These are phyloP conservation scores for Tricholoma furcatifolium DNA, from an alignment of 768 basidiomycete species.

Conservation along the genomic window DNA sequence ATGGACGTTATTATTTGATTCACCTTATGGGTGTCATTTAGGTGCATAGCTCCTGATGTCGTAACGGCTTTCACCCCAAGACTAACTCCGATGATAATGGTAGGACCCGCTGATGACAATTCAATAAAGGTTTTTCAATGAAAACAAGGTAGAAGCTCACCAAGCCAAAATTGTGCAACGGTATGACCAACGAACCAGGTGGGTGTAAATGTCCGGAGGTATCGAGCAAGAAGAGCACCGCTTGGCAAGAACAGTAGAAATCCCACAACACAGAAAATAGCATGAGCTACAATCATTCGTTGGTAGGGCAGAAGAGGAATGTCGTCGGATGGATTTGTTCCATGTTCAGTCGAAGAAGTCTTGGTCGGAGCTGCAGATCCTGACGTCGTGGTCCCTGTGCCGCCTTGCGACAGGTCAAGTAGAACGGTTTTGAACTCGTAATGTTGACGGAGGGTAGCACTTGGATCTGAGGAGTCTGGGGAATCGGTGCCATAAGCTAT, in stretches of 20 bases:
- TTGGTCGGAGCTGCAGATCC: conserved; percentile 17
- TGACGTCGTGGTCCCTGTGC: conserved; percentile 21
- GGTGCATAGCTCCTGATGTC: conserved; percentile 32
- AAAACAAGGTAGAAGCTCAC: conserved; percentile 25
- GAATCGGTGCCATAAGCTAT: conserved; percentile 54
- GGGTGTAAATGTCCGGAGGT: conserved; percentile 44
- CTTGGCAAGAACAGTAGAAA: conserved; percentile 53
- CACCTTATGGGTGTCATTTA: conserved; percentile 51
- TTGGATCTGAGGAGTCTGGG: conserved; percentile 43
- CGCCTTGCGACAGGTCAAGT: conserved; percentile 49
- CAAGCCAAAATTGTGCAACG: conserved; percentile 46
- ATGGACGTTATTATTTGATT: background rate
- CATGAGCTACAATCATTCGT: conserved; percentile 55
- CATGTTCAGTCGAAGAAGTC: conserved; percentile 11
- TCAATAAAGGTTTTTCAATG: conserved; percentile 9
- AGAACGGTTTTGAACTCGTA: conserved; percentile 35
- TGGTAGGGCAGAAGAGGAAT: conserved; percentile 45
- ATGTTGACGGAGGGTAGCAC: conserved; percentile 51
- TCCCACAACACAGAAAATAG: conserved; percentile 45
- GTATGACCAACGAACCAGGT: conserved; percentile 57
- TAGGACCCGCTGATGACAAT: conserved; percentile 35
- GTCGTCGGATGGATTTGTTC: conserved; percentile 19
- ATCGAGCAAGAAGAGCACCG: conserved; percentile 55
- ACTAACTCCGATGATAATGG: conserved; percentile 41
- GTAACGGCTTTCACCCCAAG: conserved; percentile 41